Conservation (phyloP, 1,284 basidiomycete genomes). For the Cutaneotrichosporon sp. region DNA sequence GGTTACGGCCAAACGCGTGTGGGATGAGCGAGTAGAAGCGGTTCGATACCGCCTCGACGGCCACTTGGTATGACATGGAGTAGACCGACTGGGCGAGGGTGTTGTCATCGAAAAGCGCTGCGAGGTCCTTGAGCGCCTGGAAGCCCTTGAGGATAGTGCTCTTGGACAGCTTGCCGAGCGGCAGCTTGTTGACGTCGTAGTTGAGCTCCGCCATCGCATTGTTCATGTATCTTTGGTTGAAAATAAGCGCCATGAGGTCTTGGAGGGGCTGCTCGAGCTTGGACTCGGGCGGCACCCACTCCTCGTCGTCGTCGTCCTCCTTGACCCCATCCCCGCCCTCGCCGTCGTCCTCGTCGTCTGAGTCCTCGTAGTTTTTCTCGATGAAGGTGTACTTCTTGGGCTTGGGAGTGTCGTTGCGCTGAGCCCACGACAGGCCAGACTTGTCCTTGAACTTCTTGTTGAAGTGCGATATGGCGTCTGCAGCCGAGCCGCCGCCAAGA, state of each 20-base stretch:
- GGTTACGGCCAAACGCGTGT: conserved; percentile 57
- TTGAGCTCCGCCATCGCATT: conserved; percentile 62
- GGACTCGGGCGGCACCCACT: conserved; percentile 11
- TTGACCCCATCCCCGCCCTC: background rate
- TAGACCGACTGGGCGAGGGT: conserved; percentile 43
- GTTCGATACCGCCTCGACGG: conserved; percentile 54
- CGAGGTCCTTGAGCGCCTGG: conserved; percentile 51
- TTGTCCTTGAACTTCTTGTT: conserved; percentile 24
- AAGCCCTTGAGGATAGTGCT: conserved; percentile 27
- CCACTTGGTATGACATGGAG: conserved; percentile 25
- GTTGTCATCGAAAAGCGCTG: conserved; percentile 54
- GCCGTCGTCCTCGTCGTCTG: conserved; percentile 10
- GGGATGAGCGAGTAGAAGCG: conserved; percentile 56
- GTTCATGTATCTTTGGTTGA: conserved; percentile 51
- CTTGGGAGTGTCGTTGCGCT: conserved; percentile 7
- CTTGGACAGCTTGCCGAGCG: conserved; percentile 52
- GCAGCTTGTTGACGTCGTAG: conserved; percentile 65
- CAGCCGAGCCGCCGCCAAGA: conserved; percentile 7
- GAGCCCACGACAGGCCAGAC: conserved; percentile 14
- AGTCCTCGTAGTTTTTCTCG: conserved; percentile 20
- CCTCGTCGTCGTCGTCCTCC: conserved; percentile 6
- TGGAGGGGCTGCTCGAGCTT: conserved; percentile 26
- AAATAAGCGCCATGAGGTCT: conserved; percentile 57
- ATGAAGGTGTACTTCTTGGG: conserved; percentile 20
- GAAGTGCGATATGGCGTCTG: conserved; percentile 8